A percentile compares a stretch with the other conserved stretches of the same genome.
phyloP scores from a whole-genome alignment of 2,329 filamentous ascomycete genomes.

The Hypoxylon sp. region DNA sequence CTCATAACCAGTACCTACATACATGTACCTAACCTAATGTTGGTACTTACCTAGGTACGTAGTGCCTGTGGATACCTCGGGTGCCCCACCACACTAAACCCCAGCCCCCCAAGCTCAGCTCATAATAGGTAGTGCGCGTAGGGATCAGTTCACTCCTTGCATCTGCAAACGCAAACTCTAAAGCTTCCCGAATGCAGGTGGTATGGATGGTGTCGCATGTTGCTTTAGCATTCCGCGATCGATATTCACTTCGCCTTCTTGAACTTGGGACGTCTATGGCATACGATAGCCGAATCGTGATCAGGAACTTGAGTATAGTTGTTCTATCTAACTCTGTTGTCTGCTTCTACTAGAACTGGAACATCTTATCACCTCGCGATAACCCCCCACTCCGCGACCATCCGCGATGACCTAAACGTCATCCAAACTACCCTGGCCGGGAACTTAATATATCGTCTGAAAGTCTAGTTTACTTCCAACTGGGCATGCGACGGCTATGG shows the following conservation, averaged over 20 bases:
- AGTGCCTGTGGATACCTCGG: not conserved
- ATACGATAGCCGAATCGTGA: not conserved
- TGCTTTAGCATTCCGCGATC: not conserved
- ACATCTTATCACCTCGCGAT: slow-evolving; percentile 20
- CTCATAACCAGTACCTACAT: too few relatives aligned
- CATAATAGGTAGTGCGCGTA: slow-evolving; percentile 4
- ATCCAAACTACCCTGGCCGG: slow-evolving; percentile 23
- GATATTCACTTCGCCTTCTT: not conserved
- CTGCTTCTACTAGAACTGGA: slow-evolving; percentile 3
- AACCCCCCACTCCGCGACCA: slow-evolving; percentile 8
- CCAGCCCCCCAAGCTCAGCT: slow-evolving; percentile 5
- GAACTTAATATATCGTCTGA: slow-evolving; percentile 25
- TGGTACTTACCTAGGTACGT: not conserved
- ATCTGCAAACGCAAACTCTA: slow-evolving; percentile 15
- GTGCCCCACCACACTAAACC: slow-evolving; percentile 18
- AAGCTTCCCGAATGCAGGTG: slow-evolving; percentile 25
- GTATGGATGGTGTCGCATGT: not conserved
- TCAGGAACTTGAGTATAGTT: not conserved
- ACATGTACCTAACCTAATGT: too few relatives aligned
- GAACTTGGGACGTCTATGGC: not conserved
- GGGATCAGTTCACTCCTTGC: not conserved
- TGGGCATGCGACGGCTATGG: slow-evolving; percentile 31
- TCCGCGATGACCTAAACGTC: slow-evolving; percentile 40
- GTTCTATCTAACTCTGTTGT: not conserved
- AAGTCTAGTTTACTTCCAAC: slow-evolving; percentile 19